Conservation (phyloP, 75 land plant genomes). For the Pseudotsuga menziesii region DNA sequence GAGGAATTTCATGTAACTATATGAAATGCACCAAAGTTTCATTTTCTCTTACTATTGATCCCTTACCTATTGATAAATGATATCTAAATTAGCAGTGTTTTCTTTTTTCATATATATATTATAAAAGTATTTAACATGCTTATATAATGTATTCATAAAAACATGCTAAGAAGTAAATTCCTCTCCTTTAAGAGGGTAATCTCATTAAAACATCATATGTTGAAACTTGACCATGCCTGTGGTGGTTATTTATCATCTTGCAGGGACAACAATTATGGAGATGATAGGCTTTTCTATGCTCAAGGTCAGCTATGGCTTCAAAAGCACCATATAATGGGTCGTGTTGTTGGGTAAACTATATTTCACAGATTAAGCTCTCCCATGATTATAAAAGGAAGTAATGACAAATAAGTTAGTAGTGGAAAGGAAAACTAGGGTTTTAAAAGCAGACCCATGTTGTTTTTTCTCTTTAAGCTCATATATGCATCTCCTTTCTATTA, state of each 20-base stretch:
- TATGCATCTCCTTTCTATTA: not conserved
- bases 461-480: not conserved
- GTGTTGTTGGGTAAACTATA: conserved; percentile 81
- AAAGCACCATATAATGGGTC: conserved; percentile 89
- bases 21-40: no score
- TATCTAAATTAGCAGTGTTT: no score
- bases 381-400: conserved; percentile 12
- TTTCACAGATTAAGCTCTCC: conserved; percentile 9
- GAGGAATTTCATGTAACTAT: no score
- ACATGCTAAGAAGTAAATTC: not conserved
- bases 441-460: not conserved
- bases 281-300: conserved; percentile 84
- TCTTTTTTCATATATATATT: no score
- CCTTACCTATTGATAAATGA: no score
- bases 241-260: conserved; percentile 1
- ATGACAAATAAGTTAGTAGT: not conserved
- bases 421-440: not conserved
- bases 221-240: not conserved
- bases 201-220: not conserved
- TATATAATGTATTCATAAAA: not conserved
- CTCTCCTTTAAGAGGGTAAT: not conserved
- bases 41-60: no score
- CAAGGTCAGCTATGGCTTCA: conserved; percentile 81
- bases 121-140: not conserved
- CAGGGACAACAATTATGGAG: conserved; percentile 89